Conservation (phyloP, 148 eudicot genomes). For the Silene uniflora region DNA sequence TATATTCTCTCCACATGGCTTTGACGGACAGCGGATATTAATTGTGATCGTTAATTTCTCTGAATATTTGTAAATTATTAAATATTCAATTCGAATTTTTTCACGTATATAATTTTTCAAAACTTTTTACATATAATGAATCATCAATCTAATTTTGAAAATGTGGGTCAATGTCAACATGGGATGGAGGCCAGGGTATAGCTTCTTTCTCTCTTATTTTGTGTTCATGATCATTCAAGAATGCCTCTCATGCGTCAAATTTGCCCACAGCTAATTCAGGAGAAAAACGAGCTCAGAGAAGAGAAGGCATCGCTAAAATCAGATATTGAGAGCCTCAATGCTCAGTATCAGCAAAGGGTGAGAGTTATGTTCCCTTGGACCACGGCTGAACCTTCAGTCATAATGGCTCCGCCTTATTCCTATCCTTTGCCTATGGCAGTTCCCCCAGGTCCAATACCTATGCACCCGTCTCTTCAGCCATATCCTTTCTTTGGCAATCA, state of each 20-base stretch:
- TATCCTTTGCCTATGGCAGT: conserved; percentile 49
- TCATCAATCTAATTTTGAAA: no score
- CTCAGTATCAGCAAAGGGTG: conserved; percentile 53
- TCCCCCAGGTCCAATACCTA: conserved; percentile 45
- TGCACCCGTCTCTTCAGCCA: conserved; percentile 55
- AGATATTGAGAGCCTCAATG: conserved; percentile 52
- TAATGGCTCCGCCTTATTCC: conserved; percentile 49
- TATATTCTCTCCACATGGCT: background rate
- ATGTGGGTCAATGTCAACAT: no score
- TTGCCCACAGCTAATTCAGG: conserved; percentile 52
- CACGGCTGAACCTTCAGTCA: conserved; percentile 51
- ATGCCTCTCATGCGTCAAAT: conserved; percentile 20
- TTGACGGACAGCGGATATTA: background rate
- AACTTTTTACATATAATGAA: no score
- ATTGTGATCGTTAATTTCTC: background rate
- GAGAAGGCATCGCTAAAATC: conserved; percentile 58
- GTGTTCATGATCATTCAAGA: conserved; percentile 12
- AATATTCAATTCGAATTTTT: no score
- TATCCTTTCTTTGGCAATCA: conserved; percentile 52
- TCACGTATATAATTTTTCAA: no score
- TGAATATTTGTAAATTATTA: background rate
- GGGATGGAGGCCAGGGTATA: background rate
- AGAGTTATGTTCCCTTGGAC: conserved; percentile 56
- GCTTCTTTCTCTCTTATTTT: conserved; percentile 14
- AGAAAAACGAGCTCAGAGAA: conserved; percentile 67